phyloP scores from a whole-genome alignment of 2,329 filamentous ascomycete genomes.

The Beauveria bassiana region DNA sequence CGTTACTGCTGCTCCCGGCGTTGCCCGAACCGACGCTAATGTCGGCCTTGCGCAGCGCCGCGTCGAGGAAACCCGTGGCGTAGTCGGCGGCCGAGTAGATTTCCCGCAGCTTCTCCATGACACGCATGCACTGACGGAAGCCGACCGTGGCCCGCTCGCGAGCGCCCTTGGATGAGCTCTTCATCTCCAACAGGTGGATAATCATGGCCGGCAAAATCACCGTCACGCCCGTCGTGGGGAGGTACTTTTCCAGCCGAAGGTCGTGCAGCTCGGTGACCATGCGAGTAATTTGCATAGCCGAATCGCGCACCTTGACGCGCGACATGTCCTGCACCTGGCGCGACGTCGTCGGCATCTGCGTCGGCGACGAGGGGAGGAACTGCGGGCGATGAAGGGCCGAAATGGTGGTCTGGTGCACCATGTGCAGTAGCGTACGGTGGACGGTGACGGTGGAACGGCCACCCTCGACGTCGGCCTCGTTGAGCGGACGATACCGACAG shows the following conservation, averaged over 20 bases:
- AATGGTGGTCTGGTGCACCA: conserved; percentile 87
- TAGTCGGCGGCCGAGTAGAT: conserved; percentile 94
- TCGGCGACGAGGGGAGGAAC: conserved; percentile 68
- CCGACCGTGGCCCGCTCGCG: conserved; percentile 68
- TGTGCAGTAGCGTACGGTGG: conserved; percentile 80
- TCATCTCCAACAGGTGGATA: conserved; percentile 88
- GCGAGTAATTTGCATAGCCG: conserved; percentile 76
- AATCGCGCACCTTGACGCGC: conserved; percentile 71
- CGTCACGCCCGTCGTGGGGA: conserved; percentile 85
- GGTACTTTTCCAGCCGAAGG: conserved; percentile 64
- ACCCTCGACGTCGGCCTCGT: conserved; percentile 47
- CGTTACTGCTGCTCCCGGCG: not conserved
- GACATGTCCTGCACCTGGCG: conserved; percentile 75
- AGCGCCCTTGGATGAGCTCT: conserved; percentile 65
- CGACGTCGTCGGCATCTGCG: conserved; percentile 42
- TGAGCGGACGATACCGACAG: conserved; percentile 58
- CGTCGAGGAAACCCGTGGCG: conserved; percentile 89
- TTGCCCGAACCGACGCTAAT: conserved; percentile 51
- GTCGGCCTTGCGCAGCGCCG: conserved; percentile 78
- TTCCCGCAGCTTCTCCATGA: conserved; percentile 79
- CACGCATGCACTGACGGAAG: conserved; percentile 87
- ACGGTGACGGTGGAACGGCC: conserved; percentile 55
- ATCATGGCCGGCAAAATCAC: conserved; percentile 89
- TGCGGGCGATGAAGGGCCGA: conserved; percentile 88
- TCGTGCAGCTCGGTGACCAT: conserved; percentile 72